These are phyloP conservation scores for Paecilomyces sp. DNA, from an alignment of 2,329 filamentous ascomycete genomes.

Conservation along the genomic window DNA sequence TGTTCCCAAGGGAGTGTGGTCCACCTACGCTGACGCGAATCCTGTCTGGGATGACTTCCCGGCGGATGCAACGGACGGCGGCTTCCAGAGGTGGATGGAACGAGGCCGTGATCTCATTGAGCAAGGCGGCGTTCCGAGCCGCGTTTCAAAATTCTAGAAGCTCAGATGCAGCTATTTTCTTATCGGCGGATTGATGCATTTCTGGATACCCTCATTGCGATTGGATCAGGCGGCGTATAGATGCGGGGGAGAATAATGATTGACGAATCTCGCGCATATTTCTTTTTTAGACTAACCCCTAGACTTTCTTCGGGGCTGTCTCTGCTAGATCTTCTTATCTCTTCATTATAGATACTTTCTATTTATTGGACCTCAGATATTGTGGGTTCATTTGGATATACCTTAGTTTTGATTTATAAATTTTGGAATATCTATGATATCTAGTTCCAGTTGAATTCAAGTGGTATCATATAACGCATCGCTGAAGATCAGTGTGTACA, in stretches of 20 bases:
- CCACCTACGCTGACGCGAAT: conserved; percentile 34
- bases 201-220: background rate
- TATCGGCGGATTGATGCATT: background rate
- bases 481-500: background rate
- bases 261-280: background rate
- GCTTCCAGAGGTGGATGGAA: conserved; percentile 35
- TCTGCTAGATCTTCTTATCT: background rate
- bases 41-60: conserved; percentile 39
- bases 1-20: conserved; percentile 33
- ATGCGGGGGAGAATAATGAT: background rate
- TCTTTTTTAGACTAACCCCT: background rate
- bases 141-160: conserved; percentile 7
- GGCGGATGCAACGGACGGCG: conserved; percentile 27
- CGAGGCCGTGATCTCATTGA: conserved; percentile 32
- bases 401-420: background rate
- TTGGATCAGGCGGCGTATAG: background rate
- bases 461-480: background rate
- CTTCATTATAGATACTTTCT: background rate
- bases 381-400: background rate
- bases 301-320: background rate
- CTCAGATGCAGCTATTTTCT: background rate
- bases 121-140: conserved; percentile 30
- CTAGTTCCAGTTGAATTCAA: background rate
- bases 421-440: background rate
- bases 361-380: background rate